Evolutionary conservation across 2,329 filamentous ascomycete species (phyloP), one percentile per base, ranked within the genome.

Genomic region (Trichoderma lentiforme): DNA sequence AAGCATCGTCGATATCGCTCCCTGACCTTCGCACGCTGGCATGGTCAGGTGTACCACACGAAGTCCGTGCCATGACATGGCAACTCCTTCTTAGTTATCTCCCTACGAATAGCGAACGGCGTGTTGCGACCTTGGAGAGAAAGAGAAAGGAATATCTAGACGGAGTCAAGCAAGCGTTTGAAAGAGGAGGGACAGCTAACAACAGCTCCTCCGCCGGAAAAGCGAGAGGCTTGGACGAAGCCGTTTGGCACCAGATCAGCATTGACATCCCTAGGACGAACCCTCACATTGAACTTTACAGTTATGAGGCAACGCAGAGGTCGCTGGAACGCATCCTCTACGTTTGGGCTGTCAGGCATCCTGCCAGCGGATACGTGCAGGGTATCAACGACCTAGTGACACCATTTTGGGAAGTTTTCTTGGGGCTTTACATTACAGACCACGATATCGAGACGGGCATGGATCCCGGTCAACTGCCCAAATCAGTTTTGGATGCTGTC

Each of bases 161-260:
- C 76, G 96, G 95, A 2, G 95, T 99, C 71, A 88, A 86, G 72
- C 92, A 90, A 81, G 91, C 84, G 1, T 92, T 92, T 77, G 90
- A 93, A 74, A 82, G 92, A 74, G 89, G 90, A 2, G 89, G 93
- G 70, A 80, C 76, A 11, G 81, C 75, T 58, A 73, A 76, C 18
- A 76, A 75, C 28, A 70, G 21, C n/a, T 56, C 58, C 36, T 75
- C 85, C 1, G 75, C 82, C 4, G 84, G 86, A 15, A 86, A 87
- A 74, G 80, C 84, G 8, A 83, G 89, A 73, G 95, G 95, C 2
- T 84, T 99, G 21, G 97, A 99, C 77, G 96, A 99, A 84, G 92
- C 94, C n/a, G 91, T 99, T 72, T 99, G 96, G 96, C 96, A 99
- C 83, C 96, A 99, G 80, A 98, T 99, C 82, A 98, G 94, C 82